Base-by-base conservation (phyloP, 2,329 filamentous ascomycete species). In the Penicillium italicum region DNA sequence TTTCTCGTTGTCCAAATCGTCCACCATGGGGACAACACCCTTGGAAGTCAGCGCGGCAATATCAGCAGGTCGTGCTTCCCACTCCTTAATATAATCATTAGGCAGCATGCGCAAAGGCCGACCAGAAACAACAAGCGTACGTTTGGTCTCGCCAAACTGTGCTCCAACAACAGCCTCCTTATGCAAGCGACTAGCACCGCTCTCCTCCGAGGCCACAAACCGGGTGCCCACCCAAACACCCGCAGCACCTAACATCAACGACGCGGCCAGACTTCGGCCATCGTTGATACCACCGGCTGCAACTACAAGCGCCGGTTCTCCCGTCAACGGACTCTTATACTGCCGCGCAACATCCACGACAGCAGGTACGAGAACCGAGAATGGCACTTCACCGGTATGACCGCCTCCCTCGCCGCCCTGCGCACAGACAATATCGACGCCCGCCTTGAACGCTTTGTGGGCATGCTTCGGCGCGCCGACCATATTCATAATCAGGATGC, bases 401-500 rank as follows among this genome's bases (percentile, higher is more conserved):
- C 92, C 93, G 18, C 93, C 93, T 1, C 92, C 93, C 74, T 97
- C 93, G 49, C 91, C 91, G 44, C 93, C 93, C 77, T 97, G 93
- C 2, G 92, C 87, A 71, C 91, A 96, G 6, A 97, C 83, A 61
- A 97, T 87, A 74, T 97, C 93, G 10, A 96, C 91, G 41, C 93
- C 93, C 0, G 87, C 83, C 47, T 91, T 85, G 4, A 97, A 79
- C 2, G 92, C 92, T 77, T 97, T 97, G 71, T 87, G 83, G 0
- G 92, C 92, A 72, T 97, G 93, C 71, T 88, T 91, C 2, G 93
- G 92, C 66, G 92, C 89, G 0, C 93, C 93, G 20, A 97, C 91
- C 92, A 97, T 97, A 73, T 97, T 97, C 91, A 97, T 97, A 34
- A 97, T 81, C 56, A 95, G 71, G 38, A 97, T 89, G 0, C 89